phyloP scores from a whole-genome alignment of 345 rosid genomes.

The Eucalyptus regnans region DNA sequence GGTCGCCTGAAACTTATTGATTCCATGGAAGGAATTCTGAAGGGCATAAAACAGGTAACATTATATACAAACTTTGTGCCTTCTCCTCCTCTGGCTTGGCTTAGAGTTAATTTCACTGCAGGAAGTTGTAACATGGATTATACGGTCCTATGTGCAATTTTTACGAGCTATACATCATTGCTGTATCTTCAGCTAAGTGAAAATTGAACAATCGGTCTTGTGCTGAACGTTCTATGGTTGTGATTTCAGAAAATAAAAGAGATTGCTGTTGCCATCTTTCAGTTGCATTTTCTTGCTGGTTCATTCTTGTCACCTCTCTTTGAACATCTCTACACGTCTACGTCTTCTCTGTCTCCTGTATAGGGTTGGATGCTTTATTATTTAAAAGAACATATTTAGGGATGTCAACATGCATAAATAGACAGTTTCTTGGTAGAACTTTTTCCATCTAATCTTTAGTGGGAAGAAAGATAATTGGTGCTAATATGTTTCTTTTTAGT shows the following conservation, averaged over 20 bases:
- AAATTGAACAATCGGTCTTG: neutral
- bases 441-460: neutral
- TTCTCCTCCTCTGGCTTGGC: neutral
- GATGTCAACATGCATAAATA: neutral
- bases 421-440: neutral
- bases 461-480: neutral
- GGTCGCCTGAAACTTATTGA: conserved; percentile 59
- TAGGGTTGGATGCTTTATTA: neutral
- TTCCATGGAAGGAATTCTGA: conserved; percentile 79
- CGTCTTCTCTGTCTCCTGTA: neutral
- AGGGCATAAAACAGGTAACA: conserved; percentile 69
- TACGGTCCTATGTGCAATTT: neutral
- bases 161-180: neutral
- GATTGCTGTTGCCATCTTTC: neutral
- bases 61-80: neutral
- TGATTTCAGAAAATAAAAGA: neutral
- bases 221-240: neutral
- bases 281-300: neutral
- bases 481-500: neutral
- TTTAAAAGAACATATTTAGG: neutral
- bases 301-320: neutral
- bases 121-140: neutral
- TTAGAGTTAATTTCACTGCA: neutral
- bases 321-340: neutral
- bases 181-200: neutral